Conservation (phyloP, 2,329 filamentous ascomycete species). For the Trichophyton rubrum region DNA sequence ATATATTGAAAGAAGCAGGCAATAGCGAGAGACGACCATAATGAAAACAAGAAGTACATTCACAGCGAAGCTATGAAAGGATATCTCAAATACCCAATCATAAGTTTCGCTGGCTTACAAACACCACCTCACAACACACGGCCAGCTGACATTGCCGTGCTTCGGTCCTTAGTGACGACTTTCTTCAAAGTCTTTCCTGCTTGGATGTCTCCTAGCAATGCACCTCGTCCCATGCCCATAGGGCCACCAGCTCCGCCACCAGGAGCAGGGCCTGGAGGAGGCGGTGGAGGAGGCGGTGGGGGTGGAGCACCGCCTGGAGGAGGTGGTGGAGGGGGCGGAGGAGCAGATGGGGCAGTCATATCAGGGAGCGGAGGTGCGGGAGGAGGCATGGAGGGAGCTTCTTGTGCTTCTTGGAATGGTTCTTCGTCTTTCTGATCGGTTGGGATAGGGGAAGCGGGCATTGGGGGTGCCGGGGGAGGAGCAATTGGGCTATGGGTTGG, state of each 20-base stretch:
- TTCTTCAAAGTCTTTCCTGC: conserved; percentile 69
- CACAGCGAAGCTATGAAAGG: neutral
- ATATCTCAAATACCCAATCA: neutral
- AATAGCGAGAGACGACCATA: neutral
- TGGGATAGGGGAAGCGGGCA: conserved; percentile 25
- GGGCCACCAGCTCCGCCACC: neutral
- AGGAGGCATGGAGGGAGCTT: conserved; percentile 22
- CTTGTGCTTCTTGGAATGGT: conserved; percentile 10
- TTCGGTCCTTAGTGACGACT: conserved; percentile 80
- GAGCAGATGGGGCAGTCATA: conserved; percentile 15
- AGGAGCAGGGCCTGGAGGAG: conserved; percentile 14
- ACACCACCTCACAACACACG: conserved; percentile 44
- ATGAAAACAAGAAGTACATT: neutral
- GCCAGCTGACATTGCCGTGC: conserved; percentile 58
- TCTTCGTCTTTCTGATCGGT: conserved; percentile 21
- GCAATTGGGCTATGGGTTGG: conserved; percentile 26
- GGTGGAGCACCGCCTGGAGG: conserved; percentile 26
- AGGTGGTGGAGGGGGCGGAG: conserved; percentile 28
- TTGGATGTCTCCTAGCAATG: conserved; percentile 72
- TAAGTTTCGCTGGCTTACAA: neutral
- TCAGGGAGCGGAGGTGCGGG: conserved; percentile 18
- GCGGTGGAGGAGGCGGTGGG: conserved; percentile 21
- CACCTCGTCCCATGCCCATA: conserved; percentile 35
- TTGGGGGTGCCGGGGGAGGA: conserved; percentile 26
- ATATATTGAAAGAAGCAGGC: neutral